Percentiles rank a stretch among this genome's conserved stretches.
phyloP scores from a whole-genome alignment of 1,284 basidiomycete genomes.

The Cystobasidium pallidum region DNA sequence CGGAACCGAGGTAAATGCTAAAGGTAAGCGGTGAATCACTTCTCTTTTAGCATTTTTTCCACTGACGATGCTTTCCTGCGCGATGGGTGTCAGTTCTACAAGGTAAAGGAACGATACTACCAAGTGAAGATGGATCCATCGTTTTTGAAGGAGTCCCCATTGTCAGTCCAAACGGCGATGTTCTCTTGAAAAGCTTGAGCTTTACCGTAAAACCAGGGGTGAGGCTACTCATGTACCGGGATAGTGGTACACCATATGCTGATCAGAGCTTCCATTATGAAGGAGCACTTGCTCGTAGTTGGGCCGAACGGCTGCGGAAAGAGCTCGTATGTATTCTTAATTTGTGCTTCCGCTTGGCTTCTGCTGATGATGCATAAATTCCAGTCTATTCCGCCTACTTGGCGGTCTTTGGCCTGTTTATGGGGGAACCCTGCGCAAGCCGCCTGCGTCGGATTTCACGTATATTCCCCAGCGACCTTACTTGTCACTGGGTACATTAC shows the following conservation, averaged over 20 bases:
- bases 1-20: constrained; percentile 74
- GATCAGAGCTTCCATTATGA: background rate
- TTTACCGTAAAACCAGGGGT: constrained; percentile 90
- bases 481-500: constrained; percentile 85
- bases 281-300: constrained; percentile 88
- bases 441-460: constrained; percentile 83
- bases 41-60: background rate
- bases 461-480: constrained; percentile 96
- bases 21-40: constrained; percentile 63
- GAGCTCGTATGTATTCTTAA: constrained; percentile 62
- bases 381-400: constrained; percentile 82
- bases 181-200: constrained; percentile 74
- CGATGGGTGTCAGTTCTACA: constrained; percentile 66
- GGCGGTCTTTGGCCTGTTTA: constrained; percentile 98
- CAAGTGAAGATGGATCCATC: constrained; percentile 76
- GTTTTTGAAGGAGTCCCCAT: constrained; percentile 91
- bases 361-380: constrained; percentile 9
- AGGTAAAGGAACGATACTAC: constrained; percentile 75
- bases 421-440: constrained; percentile 91
- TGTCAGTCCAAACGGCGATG: constrained; percentile 92
- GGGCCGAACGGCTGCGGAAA: constrained; percentile 77
- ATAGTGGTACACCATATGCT: background rate
- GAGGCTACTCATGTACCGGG: constrained; percentile 56
- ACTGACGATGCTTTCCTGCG: background rate
- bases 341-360: background rate